Evolutionary conservation across 257 asterid genomes (phyloP).

Genomic region (Paulownia fortunei): DNA sequence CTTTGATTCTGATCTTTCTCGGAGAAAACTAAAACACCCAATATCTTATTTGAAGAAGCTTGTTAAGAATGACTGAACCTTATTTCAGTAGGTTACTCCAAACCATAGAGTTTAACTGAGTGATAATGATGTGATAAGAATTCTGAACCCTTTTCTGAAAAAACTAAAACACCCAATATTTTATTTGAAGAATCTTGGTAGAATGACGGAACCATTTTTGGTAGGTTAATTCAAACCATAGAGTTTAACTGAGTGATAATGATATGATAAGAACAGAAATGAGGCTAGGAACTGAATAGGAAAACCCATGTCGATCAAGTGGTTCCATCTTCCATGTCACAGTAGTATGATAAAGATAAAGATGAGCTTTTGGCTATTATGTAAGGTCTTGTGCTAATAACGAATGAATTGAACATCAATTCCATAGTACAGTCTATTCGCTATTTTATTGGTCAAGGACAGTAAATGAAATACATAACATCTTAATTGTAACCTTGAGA

Average conservation of each 20-base stretch:
- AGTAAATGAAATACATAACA: background rate
- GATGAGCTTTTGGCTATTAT: background rate
- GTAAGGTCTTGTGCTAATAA: background rate
- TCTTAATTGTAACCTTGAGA: constrained; percentile 5
- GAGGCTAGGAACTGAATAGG: background rate
- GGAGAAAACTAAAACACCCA: background rate
- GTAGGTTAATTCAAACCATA: background rate
- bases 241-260: background rate
- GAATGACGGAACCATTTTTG: background rate
- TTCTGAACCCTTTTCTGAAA: too few species aligned
- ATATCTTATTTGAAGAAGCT: constrained; percentile 14
- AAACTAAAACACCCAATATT: too few species aligned
- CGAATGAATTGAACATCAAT: background rate
- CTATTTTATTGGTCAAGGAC: constrained; percentile 17
- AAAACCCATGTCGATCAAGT: background rate
- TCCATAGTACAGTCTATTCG: background rate
- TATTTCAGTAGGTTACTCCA: background rate
- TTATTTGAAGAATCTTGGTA: constrained; percentile 2
- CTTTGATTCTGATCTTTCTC: constrained; percentile 18
- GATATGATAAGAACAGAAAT: constrained; percentile 8
- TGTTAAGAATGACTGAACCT: background rate
- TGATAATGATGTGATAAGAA: background rate
- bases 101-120: background rate
- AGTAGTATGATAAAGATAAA: background rate
- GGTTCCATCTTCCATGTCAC: constrained; percentile 13